Evolutionary conservation across 108 stramenopile species (phyloP).

Genomic region (Cyclotella sp.): DNA sequence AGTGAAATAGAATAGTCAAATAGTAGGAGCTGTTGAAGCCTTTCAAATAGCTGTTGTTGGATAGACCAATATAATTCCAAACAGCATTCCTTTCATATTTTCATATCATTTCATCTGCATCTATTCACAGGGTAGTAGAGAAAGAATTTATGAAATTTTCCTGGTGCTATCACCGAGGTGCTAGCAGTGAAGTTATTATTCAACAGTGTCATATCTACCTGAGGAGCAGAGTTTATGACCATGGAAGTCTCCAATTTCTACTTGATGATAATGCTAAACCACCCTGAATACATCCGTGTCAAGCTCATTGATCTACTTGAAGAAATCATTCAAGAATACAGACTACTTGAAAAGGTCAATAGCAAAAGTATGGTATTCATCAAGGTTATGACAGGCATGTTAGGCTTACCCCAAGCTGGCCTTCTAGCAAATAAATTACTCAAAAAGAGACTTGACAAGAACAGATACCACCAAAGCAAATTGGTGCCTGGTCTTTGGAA

Average conservation of each 20-base stretch:
- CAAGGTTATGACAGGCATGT: not conserved
- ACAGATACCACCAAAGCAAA: too few species aligned
- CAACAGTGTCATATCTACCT: slow-evolving; percentile 55
- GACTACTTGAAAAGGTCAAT: not conserved
- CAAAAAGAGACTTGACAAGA: not conserved
- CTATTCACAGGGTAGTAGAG: not conserved
- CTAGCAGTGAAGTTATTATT: slow-evolving; percentile 5
- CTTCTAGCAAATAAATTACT: not conserved
- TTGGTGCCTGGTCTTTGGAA: too few species aligned
- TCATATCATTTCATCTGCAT: not conserved
- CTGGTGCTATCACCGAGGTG: slow-evolving; percentile 22
- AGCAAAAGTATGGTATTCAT: slow-evolving; percentile 2
- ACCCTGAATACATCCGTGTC: slow-evolving; percentile 49
- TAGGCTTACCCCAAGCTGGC: slow-evolving; percentile 40
- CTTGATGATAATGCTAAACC: slow-evolving; percentile 24
- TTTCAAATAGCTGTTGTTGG: slow-evolving; percentile 22
- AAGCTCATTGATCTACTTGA: slow-evolving; percentile 32
- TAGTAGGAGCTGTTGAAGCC: too few species aligned
- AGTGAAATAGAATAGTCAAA: too few species aligned
- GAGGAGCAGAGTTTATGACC: slow-evolving; percentile 31
- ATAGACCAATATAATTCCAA: slow-evolving; percentile 15
- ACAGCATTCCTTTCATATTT: not conserved
- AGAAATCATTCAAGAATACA: slow-evolving; percentile 44
- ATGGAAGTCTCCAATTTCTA: not conserved
- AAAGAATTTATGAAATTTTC: not conserved